Evolutionary conservation across 352 stramenopile genomes (phyloP).

Genomic region (Pythium aphanidermatum): DNA sequence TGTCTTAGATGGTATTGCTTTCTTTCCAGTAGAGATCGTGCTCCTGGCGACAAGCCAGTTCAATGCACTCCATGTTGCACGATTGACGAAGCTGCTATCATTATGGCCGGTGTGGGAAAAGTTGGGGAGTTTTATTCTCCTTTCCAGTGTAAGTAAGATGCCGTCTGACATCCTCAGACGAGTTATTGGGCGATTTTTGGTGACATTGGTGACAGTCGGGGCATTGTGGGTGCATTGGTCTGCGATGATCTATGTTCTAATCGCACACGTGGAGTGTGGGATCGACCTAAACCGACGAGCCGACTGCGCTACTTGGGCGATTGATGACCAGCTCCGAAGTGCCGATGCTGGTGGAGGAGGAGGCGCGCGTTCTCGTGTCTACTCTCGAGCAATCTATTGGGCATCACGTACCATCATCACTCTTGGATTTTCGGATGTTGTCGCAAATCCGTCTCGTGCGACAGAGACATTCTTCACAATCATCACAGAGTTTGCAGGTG

Average conservation of each 20-base stretch:
- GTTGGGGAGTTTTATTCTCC: slow-evolving; percentile 3
- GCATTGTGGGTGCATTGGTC: slow-evolving; percentile 20
- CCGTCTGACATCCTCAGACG: background rate
- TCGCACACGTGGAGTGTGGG: slow-evolving; percentile 17
- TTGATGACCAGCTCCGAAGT: slow-evolving; percentile 16
- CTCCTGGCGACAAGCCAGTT: slow-evolving; percentile 6
- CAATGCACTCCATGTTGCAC: slow-evolving; percentile 17
- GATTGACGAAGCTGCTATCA: slow-evolving; percentile 14
- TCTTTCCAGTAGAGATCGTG: slow-evolving; percentile 16
- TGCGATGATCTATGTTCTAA: slow-evolving; percentile 15
- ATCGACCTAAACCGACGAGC: background rate
- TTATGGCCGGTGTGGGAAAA: slow-evolving; percentile 1
- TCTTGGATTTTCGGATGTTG: slow-evolving; percentile 21
- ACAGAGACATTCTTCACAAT: slow-evolving; percentile 24
- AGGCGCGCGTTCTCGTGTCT: slow-evolving; percentile 12
- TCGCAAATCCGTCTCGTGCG: slow-evolving; percentile 10
- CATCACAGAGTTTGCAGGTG: slow-evolving; percentile 21
- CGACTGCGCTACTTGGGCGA: slow-evolving; percentile 10
- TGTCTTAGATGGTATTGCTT: slow-evolving; percentile 4
- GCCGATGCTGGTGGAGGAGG: slow-evolving; percentile 10
- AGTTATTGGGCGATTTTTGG: slow-evolving; percentile 11
- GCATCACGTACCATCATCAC: slow-evolving; percentile 24
- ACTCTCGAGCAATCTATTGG: slow-evolving; percentile 24
- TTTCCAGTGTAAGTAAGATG: background rate
- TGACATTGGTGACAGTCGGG: slow-evolving; percentile 6